Evolutionary conservation across 106 monocot genomes (phyloP).

Genomic region (Triglochin maritima): DNA sequence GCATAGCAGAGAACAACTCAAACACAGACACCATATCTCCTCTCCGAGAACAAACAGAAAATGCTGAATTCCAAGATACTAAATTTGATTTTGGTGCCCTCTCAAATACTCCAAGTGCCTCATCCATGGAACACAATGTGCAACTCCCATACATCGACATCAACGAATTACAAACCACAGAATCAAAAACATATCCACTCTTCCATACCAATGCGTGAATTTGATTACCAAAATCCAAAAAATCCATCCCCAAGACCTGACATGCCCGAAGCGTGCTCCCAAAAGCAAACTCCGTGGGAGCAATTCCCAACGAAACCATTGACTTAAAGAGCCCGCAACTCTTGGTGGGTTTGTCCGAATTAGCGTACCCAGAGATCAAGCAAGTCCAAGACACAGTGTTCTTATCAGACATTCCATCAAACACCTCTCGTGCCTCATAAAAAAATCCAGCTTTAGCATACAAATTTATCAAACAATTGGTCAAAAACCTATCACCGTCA

Average conservation of each 20-base stretch:
- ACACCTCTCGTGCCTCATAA: conserved; percentile 35
- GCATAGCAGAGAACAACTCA: conserved; percentile 50
- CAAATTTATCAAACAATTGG: conserved; percentile 43
- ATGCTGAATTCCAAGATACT: conserved; percentile 68
- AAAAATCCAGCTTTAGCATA: conserved; percentile 33
- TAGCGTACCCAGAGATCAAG: conserved; percentile 48
- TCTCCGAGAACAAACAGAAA: conserved; percentile 41
- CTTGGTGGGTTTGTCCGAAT: conserved; percentile 16
- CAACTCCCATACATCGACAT: conserved; percentile 73
- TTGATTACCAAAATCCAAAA: conserved; percentile 26
- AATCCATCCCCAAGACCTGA: conserved; percentile 29
- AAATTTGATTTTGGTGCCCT: conserved; percentile 19
- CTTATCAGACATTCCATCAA: conserved; percentile 47
- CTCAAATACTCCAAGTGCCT: conserved; percentile 42
- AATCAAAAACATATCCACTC: conserved; percentile 24
- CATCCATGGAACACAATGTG: conserved; percentile 10
- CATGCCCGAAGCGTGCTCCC: conserved; percentile 48
- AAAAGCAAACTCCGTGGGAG: conserved; percentile 49
- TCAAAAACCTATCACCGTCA: conserved; percentile 35
- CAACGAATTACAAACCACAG: conserved; percentile 51
- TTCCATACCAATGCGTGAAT: conserved; percentile 50
- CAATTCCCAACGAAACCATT: conserved; percentile 32
- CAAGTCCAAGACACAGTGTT: conserved; percentile 77
- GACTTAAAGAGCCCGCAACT: conserved; percentile 35
- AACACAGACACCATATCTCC: conserved; percentile 41